Evolutionary conservation across 1,139 yeast genomes (phyloP).

Genomic region (Suhomyces atakaporum): DNA sequence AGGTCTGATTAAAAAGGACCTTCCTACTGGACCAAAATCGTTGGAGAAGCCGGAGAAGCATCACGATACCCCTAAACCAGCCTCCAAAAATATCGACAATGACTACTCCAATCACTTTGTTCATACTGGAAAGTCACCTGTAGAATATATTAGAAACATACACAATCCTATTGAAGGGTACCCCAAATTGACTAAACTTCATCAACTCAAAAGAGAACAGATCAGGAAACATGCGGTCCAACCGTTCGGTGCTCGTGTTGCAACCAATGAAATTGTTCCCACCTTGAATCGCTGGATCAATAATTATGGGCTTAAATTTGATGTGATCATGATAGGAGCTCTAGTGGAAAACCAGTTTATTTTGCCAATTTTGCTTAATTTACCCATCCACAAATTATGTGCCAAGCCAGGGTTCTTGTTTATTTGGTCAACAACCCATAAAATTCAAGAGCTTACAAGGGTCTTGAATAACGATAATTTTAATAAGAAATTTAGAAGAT

Average conservation of each 20-base stretch:
- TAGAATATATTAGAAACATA: conserved; percentile 63
- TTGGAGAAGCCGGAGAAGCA: no score
- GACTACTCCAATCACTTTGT: conserved; percentile 74
- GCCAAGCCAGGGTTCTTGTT: conserved; percentile 85
- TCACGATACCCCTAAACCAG: no score
- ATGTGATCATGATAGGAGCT: conserved; percentile 91
- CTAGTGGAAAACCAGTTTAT: conserved; percentile 70
- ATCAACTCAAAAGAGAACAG: conserved; percentile 60
- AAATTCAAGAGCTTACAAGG: conserved; percentile 62
- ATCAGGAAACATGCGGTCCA: conserved; percentile 49
- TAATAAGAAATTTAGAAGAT: conserved; percentile 76
- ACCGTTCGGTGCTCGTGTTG: conserved; percentile 66
- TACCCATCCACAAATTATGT: conserved; percentile 74
- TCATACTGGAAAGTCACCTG: conserved; percentile 61
- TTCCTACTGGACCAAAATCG: no score
- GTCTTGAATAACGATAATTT: conserved; percentile 53
- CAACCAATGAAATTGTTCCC: conserved; percentile 54
- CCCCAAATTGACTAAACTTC: conserved; percentile 73
- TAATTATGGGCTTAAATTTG: conserved; percentile 62
- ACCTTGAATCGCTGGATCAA: conserved; percentile 63
- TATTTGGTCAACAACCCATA: conserved; percentile 81
- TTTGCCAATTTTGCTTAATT: conserved; percentile 55
- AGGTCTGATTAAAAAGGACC: no score
- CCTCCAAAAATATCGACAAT: conserved; percentile 33
- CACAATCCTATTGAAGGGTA: conserved; percentile 75